phyloP scores from a whole-genome alignment of 2,329 filamentous ascomycete genomes.

The Fusarium oxysporum region DNA sequence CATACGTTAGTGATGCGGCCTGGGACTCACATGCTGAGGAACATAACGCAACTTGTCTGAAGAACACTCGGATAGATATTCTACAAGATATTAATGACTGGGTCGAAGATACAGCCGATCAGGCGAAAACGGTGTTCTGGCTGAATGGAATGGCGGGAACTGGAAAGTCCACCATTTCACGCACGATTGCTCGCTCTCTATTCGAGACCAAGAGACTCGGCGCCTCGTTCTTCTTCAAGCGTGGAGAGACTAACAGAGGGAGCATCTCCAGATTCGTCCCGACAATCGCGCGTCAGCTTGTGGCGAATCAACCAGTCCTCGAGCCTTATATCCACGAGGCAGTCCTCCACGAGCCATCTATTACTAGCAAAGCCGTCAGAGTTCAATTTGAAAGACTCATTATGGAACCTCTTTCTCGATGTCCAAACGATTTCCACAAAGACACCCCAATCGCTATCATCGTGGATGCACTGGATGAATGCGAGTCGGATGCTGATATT shows the following conservation, averaged over 20 bases:
- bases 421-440: too few species aligned
- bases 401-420: neutral
- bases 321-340: accelerated
- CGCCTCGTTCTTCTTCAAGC: conserved; percentile 57
- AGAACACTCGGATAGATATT: neutral
- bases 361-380: accelerated
- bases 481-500: neutral
- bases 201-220: conserved; percentile 19
- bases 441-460: too few species aligned
- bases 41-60: neutral
- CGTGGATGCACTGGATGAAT: neutral
- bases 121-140: neutral
- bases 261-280: neutral
- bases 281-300: neutral
- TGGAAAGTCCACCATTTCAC: conserved; percentile 41
- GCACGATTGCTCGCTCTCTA: conserved; percentile 51
- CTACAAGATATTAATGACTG: accelerated
- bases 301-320: accelerated
- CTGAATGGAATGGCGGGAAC: neutral
- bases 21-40: neutral
- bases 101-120: neutral
- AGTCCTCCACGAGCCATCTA: accelerated
- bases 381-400: neutral
- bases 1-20: neutral
- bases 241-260: too few species aligned